phyloP scores from a whole-genome alignment of 331 rosid genomes.

The Rhamnella rubrinervis region DNA sequence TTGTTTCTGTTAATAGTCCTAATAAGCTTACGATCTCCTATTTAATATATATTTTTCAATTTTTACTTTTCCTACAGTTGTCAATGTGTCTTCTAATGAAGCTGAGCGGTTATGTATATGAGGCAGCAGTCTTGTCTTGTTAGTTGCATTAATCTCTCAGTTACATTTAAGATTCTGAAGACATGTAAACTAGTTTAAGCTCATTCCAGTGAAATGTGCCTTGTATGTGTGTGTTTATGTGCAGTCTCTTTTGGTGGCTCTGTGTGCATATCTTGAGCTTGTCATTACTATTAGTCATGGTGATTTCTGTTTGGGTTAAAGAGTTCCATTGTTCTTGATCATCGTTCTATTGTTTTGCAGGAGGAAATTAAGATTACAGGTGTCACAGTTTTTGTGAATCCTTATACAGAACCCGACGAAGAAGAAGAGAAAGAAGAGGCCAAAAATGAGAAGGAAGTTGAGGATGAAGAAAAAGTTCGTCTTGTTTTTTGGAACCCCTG shows the following conservation, averaged over 20 bases:
- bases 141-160: not conserved
- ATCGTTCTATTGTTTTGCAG: slow-evolving; percentile 36
- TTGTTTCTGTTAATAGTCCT: too few relatives aligned
- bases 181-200: not conserved
- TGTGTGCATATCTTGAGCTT: not conserved
- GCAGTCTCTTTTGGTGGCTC: not conserved
- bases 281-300: not conserved
- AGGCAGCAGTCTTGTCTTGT: not conserved
- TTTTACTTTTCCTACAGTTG: too few relatives aligned
- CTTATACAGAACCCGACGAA: slow-evolving; percentile 90
- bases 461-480: slow-evolving; percentile 85
- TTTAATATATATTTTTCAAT: too few relatives aligned
- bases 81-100: too few relatives aligned
- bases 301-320: not conserved
- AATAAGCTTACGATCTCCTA: too few relatives aligned
- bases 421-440: slow-evolving; percentile 63
- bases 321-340: not conserved
- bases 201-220: not conserved
- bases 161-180: not conserved
- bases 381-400: slow-evolving; percentile 77
- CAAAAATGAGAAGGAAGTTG: slow-evolving; percentile 52
- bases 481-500: slow-evolving; percentile 14
- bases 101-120: too few relatives aligned
- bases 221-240: not conserved
- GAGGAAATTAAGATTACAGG: slow-evolving; percentile 89